Evolutionary conservation across 805 yeast species (phyloP).

Genomic region (Yarrowia osloensis): DNA sequence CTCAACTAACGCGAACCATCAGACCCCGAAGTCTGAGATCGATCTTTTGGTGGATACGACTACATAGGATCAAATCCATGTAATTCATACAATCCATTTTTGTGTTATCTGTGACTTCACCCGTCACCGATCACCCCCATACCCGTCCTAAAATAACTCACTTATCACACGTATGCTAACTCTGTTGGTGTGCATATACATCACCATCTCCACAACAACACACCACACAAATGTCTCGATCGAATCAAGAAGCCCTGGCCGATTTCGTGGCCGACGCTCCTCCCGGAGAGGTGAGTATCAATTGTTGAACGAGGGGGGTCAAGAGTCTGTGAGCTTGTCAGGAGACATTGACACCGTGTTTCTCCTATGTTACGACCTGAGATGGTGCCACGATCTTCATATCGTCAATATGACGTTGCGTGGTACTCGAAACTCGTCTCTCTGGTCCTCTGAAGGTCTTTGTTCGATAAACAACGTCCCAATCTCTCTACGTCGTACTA

Average conservation of each 20-base stretch:
- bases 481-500: slow-evolving; percentile 37
- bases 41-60: too few relatives aligned
- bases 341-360: neutral
- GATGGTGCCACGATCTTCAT: too few relatives aligned
- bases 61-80: too few relatives aligned
- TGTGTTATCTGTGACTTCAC: too few relatives aligned
- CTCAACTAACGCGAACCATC: too few relatives aligned
- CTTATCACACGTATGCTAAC: slow-evolving; percentile 23
- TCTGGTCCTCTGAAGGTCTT: too few relatives aligned
- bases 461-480: too few relatives aligned
- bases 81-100: too few relatives aligned
- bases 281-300: slow-evolving; percentile 52
- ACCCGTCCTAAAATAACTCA: neutral
- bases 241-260: slow-evolving; percentile 34
- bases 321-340: neutral
- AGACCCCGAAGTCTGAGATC: too few relatives aligned
- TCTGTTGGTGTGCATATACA: slow-evolving; percentile 5
- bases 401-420: too few relatives aligned
- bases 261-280: slow-evolving; percentile 53
- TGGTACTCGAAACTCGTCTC: neutral
- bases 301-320: slow-evolving; percentile 33
- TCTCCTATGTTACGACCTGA: neutral
- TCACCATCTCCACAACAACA: slow-evolving; percentile 1
- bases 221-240: slow-evolving; percentile 8
- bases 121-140: neutral